Base-by-base conservation (phyloP, 108 stramenopile species). In the Cylindrotheca fusiformis region DNA sequence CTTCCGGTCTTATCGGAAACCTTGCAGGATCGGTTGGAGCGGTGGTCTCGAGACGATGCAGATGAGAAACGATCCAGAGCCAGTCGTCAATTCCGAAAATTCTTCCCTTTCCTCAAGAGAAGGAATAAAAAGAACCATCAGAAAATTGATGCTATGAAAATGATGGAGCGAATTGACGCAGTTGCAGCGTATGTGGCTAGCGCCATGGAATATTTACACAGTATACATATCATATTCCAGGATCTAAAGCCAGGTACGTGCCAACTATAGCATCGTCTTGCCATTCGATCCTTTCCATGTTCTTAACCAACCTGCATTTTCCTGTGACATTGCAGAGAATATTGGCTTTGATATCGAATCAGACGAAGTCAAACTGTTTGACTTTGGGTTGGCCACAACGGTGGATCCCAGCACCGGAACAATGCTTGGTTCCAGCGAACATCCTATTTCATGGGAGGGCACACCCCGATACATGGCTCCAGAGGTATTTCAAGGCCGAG, bases 381-480 rank as follows among this genome's bases (percentile, higher is more conserved):
- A 85, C 51, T 82, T 85, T 62, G 84, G 84, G 0, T 54, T 85
- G 52, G 59, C 65, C 3, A 27, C 18, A 21, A 31, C 21, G 20
- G 32, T 17, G 21, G 19, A 60, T 41, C 53, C n/a, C 25, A 65
- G 59, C 0, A 59, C 53, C 22, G 80, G 80, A 64, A 49, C 76
- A 23, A 63, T 87, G 10, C 81, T 77, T 5, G 86, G 77, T 31
- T 57, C 78, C n/a, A 81, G 78, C 3, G 36, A 41, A 14, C 10
- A 41, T 10, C 6, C 14, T 6, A 41, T 41, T 41, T n/a, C n/a
- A n/a, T n/a, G n/a, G n/a, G 44, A 65, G 1, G 86, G 85, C 19
- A 62, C 67, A 12, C 46, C 76, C 25, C 76, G 84, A n/a, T 84
- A 84, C 49, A 80, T 87, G 78, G 72, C 82, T 20, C 82, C 65